Evolutionary conservation across 106 monocot genomes (phyloP), one percentile per base, ranked within the genome.

Genomic region (Chionographis japonica): DNA sequence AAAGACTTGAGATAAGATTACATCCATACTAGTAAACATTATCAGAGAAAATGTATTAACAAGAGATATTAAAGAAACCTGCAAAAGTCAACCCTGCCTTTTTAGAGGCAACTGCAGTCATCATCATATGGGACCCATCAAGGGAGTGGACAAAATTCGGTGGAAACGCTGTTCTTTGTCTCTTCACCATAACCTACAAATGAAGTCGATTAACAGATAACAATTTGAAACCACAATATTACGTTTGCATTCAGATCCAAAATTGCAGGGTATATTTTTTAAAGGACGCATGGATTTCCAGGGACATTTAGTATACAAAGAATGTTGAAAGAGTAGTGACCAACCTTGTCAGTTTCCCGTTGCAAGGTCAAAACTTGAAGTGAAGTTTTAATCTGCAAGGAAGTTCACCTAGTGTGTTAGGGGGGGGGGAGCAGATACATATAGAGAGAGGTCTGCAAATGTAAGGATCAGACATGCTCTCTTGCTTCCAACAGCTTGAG

Each of bases 41-140:
- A 54, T 54, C 10, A 11, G 8, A 14, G 27, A 14, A 12, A 52
- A 39, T 46, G 46, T 46, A 46, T 10, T 46, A 10, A 5, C 5
- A 10, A 1, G 2, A 46, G 46, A 71, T 20, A 42, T 17, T 0
- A 43, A 54, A 54, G 13, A 12, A 77, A 93, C 98, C 98, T 93
- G 98, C 98, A 90, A 99, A 99, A 72, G 71, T 93, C 40, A 99
- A 79, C 39, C 98, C 98, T 54, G 82, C 77, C 46, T 70, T 67
- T 67, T 79, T 93, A 75, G 93, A 99, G 49, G 90, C 90, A 56
- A 99, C 77, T 54, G 98, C 93, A 39, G 98, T 99, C 93, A 99
- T 93, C 98, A 99, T 99, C 98, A 99, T 99, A 78, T 99, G 98
- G 41, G 98, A 93, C 13, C 98, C 81, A 76, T 99, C 98, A 72